These are phyloP conservation scores for Beauveria caledonica DNA, from an alignment of 2,329 filamentous ascomycete genomes.

Conservation along the genomic window DNA sequence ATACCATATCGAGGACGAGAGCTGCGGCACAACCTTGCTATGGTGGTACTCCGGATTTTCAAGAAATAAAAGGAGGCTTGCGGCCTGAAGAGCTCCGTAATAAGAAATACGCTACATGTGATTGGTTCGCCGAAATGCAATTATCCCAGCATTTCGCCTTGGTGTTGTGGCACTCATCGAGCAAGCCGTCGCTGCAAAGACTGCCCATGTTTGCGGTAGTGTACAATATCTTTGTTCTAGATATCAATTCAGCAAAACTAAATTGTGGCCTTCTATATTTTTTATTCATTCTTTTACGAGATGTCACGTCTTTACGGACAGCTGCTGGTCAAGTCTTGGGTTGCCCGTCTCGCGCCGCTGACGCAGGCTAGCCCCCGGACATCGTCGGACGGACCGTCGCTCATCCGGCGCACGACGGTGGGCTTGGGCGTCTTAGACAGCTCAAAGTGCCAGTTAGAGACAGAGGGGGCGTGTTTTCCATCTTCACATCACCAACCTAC, in stretches of 20 bases:
- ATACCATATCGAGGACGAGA: not conserved
- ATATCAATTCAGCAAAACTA: too few species aligned
- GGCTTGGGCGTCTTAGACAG: not conserved
- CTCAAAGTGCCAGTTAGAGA: not conserved
- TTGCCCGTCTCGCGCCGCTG: not conserved
- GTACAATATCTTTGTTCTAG: too few species aligned
- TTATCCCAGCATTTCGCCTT: not conserved
- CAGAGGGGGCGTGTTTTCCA: not conserved
- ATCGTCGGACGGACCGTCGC: constrained; percentile 6
- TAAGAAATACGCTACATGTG: not conserved
- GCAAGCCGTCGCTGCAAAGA: not conserved
- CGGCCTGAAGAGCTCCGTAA: not conserved
- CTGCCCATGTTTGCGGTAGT: too few species aligned
- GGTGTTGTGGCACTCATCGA: not conserved
- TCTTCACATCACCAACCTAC: not conserved
- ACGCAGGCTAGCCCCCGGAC: not conserved
- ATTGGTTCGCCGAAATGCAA: not conserved
- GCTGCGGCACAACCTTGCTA: not conserved
- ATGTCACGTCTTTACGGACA: too few species aligned
- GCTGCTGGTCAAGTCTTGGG: too few species aligned
- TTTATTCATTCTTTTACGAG: too few species aligned
- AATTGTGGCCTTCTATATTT: too few species aligned
- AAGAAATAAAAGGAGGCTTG: not conserved
- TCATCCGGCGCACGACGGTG: not conserved
- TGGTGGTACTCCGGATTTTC: not conserved